Evolutionary conservation across 75 land plant species (phyloP), one percentile per base, ranked within the genome.

Genomic region (Picea sitchensis): DNA sequence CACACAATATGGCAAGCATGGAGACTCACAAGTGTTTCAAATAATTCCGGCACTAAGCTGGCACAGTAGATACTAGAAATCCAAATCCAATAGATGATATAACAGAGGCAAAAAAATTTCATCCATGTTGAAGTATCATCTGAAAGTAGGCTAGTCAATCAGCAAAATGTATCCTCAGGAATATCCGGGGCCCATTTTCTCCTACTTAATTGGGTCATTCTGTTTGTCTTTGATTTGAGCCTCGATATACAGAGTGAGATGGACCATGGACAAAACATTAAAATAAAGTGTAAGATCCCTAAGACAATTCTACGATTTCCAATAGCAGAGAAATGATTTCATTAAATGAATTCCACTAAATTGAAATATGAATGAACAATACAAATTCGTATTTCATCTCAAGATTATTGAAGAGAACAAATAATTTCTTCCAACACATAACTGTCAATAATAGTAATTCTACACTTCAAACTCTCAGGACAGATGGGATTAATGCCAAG

Each of bases 331-430:
- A 6, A 44, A 71, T 44, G 7, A n/a, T 44, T 68, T 71, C 54
- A 20, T 71, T 38, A n/a, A 20, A 38, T 38, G n/a, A 20, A 38
- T 32, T 71, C 44, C 74, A 71, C 26, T 41, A 56, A 71, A 71
- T 71, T 71, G 74, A 71, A 41, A 20, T 23, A 20, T 44, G 74
- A 71, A 71, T 44, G 13, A 71, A 44, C 44, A 44, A 71, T 71
- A 18, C 74, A 41, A 44, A 44, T 71, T 38, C 44, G 74, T 44
- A 41, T 71, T 71, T 41, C 74, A 71, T 71, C 51, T 71, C 54
- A n/a, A 17, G n/a, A 71, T 71, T 71, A 71, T 71, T 71, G 21
- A 20, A 71, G 74, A 71, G 74, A 71, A 71, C 54, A 71, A 71
- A 71, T 71, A 44, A n/a, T 41, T 47, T 44, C 21, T 36, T 17